Evolutionary conservation across 805 yeast genomes (phyloP).

Genomic region (Saturnispora dispora): DNA sequence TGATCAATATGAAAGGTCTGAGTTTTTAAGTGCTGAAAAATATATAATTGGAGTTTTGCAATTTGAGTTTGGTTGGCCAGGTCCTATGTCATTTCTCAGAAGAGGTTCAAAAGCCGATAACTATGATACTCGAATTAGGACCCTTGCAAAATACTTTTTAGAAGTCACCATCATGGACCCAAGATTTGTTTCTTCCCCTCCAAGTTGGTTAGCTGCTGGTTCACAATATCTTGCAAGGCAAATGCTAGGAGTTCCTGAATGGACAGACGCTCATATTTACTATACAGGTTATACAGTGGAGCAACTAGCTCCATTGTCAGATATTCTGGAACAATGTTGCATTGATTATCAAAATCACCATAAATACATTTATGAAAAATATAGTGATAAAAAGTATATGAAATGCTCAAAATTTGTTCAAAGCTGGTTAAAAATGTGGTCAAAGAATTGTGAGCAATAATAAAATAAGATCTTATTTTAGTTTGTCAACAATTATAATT

Average conservation of each 20-base stretch:
- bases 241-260: constrained; percentile 63
- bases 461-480: background rate
- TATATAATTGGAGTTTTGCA: constrained; percentile 61
- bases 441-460: background rate
- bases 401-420: constrained; percentile 71
- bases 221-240: constrained; percentile 75
- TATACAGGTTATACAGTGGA: constrained; percentile 86
- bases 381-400: constrained; percentile 75
- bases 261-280: constrained; percentile 82
- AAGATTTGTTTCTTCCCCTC: constrained; percentile 58
- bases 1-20: constrained; percentile 67
- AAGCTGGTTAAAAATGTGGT: constrained; percentile 33
- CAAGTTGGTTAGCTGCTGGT: constrained; percentile 74
- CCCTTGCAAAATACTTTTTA: constrained; percentile 76
- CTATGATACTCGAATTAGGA: constrained; percentile 73
- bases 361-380: constrained; percentile 81
- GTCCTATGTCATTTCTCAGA: constrained; percentile 83
- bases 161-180: constrained; percentile 73
- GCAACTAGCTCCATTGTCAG: constrained; percentile 77
- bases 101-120: constrained; percentile 87
- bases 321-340: constrained; percentile 60
- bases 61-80: constrained; percentile 76
- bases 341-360: constrained; percentile 51
- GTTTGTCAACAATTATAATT: background rate
- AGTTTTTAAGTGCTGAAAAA: constrained; percentile 75